phyloP scores from a whole-genome alignment of 345 rosid species.

The Arabis hirsuta region DNA sequence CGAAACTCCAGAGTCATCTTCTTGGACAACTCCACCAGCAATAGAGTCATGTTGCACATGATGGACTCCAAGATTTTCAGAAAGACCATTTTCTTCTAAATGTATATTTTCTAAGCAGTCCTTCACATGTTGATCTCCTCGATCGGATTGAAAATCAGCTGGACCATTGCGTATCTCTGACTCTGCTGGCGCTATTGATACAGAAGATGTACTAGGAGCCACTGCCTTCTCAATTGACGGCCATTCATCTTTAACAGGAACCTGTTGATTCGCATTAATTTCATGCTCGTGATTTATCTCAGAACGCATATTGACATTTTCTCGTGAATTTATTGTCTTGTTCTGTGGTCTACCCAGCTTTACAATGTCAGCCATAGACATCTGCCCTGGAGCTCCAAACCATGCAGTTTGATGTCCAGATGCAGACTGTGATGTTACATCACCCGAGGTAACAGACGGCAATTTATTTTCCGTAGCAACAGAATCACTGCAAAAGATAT shows the following conservation, averaged over 20 bases:
- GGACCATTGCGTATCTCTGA: slow-evolving; percentile 54
- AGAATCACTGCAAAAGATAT: slow-evolving; percentile 62
- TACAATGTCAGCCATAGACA: slow-evolving; percentile 96
- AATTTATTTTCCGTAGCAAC: slow-evolving; percentile 53
- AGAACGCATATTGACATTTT: slow-evolving; percentile 36
- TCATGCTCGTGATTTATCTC: slow-evolving; percentile 51
- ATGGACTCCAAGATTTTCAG: slow-evolving; percentile 49
- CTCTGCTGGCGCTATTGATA: slow-evolving; percentile 57
- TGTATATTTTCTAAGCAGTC: slow-evolving; percentile 61
- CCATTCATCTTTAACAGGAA: slow-evolving; percentile 63
- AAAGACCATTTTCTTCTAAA: slow-evolving; percentile 56
- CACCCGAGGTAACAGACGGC: slow-evolving; percentile 45
- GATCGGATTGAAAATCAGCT: slow-evolving; percentile 58
- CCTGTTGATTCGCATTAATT: slow-evolving; percentile 50
- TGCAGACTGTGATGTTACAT: slow-evolving; percentile 58
- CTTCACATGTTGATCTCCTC: slow-evolving; percentile 55
- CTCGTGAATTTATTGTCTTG: slow-evolving; percentile 43
- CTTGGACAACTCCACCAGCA: slow-evolving; percentile 63
- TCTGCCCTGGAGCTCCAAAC: slow-evolving; percentile 80
- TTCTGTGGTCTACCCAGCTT: slow-evolving; percentile 92
- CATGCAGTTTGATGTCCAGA: slow-evolving; percentile 78
- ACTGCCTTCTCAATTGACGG: slow-evolving; percentile 66
- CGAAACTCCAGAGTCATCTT: slow-evolving; percentile 62
- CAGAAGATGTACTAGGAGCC: slow-evolving; percentile 50
- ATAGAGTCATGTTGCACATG: slow-evolving; percentile 56